phyloP scores from a whole-genome alignment of 208 protist genomes.

The Leishmania tropica region DNA sequence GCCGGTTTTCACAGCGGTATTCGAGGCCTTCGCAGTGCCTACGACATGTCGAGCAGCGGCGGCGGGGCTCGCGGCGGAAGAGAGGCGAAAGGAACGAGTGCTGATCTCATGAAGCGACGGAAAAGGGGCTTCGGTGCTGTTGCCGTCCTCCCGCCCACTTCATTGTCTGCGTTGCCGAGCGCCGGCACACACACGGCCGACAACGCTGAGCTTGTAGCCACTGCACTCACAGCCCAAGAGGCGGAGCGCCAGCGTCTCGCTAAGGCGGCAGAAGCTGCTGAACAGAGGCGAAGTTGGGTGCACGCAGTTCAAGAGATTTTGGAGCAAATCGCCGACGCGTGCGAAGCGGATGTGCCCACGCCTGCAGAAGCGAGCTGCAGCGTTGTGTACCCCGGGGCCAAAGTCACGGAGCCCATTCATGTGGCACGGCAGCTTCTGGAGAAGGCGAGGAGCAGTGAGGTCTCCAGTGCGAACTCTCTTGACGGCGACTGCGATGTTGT shows the following conservation, averaged over 20 bases:
- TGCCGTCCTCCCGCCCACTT: background rate
- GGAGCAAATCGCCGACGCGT: background rate
- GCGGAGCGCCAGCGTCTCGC: background rate
- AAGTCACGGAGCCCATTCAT: background rate
- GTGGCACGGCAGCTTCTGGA: background rate
- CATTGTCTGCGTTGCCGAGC: background rate
- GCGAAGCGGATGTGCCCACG: background rate
- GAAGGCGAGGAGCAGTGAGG: background rate
- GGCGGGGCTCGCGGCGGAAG: background rate
- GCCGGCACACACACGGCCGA: background rate
- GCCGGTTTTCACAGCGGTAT: slow-evolving; percentile 24
- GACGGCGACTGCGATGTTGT: background rate
- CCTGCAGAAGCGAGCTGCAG: background rate
- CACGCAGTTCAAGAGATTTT: background rate
- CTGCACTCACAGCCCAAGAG: background rate
- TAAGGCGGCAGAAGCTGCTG: background rate
- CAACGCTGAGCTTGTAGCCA: background rate
- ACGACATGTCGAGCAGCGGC: background rate
- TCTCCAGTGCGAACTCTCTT: background rate
- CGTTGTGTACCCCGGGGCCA: background rate
- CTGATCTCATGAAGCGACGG: background rate
- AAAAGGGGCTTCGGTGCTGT: slow-evolving; percentile 29
- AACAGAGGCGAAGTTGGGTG: background rate
- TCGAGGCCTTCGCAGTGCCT: slow-evolving; percentile 11
- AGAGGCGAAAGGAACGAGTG: background rate